phyloP scores from a whole-genome alignment of 75 land plant species.

The Pinus albicaulis region DNA sequence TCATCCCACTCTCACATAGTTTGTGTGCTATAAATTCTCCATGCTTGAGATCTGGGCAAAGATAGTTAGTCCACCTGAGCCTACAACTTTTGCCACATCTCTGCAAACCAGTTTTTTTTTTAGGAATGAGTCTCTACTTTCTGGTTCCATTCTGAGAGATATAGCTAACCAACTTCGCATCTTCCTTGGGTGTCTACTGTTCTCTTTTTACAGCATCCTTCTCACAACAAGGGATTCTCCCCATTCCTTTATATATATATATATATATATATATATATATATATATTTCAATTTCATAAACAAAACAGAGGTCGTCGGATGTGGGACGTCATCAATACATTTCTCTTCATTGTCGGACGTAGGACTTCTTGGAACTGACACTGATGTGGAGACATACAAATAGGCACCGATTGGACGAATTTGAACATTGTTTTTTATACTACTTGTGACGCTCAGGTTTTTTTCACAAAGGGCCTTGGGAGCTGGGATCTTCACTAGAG shows the following conservation, averaged over 20 bases:
- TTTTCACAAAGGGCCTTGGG: conserved; percentile 30
- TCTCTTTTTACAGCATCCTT: conserved; percentile 81
- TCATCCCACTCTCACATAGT: too few species aligned
- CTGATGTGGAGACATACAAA: too few species aligned
- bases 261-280: too few species aligned
- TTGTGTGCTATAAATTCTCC: conserved; percentile 62
- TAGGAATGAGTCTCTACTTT: conserved; percentile 86
- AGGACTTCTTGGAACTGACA: too few species aligned
- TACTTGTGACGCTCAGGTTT: conserved; percentile 25
- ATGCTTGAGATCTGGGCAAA: conserved; percentile 80
- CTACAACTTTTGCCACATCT: conserved; percentile 84
- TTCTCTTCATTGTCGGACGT: too few species aligned
- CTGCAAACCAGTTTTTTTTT: conserved; percentile 78
- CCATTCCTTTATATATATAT: conserved; percentile 46
- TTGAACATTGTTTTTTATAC: conserved; percentile 30
- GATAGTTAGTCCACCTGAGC: conserved; percentile 80
- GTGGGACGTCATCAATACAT: too few species aligned
- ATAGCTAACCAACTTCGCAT: conserved; percentile 76
- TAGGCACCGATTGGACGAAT: conserved; percentile 46
- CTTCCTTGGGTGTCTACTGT: conserved; percentile 87
- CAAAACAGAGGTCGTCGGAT: too few species aligned
- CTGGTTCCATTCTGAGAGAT: conserved; percentile 82
- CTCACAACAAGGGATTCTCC: conserved; percentile 78
- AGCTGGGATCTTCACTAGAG: conserved; percentile 19
- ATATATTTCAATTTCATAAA: too few species aligned